These are phyloP conservation scores for Citrus trifoliata DNA, from an alignment of 345 rosid species.

Conservation along the genomic window DNA sequence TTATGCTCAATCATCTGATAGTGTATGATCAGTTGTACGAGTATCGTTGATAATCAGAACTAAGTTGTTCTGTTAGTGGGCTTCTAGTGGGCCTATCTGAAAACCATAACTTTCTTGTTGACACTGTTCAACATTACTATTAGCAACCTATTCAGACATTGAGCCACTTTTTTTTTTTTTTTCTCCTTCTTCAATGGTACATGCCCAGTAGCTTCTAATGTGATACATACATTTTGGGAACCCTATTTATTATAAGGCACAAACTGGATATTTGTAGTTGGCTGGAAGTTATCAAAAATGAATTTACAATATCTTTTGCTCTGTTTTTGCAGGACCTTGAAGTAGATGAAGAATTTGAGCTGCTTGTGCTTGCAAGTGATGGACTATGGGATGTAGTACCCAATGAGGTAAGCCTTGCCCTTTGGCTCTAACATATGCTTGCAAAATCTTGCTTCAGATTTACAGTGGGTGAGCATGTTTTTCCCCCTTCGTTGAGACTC, in stretches of 20 bases:
- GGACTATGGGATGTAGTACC: slow-evolving; percentile 98
- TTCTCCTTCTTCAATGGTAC: neutral
- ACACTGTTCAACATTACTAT: neutral
- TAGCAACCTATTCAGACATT: neutral
- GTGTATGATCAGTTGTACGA: neutral
- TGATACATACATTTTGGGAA: neutral
- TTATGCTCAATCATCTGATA: neutral
- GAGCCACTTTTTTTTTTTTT: neutral
- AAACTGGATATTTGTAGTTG: neutral
- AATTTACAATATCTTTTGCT: neutral
- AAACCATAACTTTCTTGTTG: neutral
- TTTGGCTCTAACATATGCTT: neutral
- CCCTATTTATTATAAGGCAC: too few relatives aligned
- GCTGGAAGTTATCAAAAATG: neutral
- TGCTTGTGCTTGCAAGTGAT: slow-evolving; percentile 95
- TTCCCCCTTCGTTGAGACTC: neutral
- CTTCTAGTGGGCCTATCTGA: neutral
- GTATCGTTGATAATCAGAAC: neutral
- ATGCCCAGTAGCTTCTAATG: neutral
- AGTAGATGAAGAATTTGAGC: slow-evolving; percentile 67
- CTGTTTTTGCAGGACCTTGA: slow-evolving; percentile 58
- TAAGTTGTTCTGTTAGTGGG: neutral
- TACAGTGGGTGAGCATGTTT: neutral
- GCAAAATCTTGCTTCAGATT: neutral
- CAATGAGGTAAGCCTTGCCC: slow-evolving; percentile 56